Evolutionary conservation across 1,284 basidiomycete species (phyloP), one percentile per base, ranked within the genome.

Genomic region (Tylopilus sp.): DNA sequence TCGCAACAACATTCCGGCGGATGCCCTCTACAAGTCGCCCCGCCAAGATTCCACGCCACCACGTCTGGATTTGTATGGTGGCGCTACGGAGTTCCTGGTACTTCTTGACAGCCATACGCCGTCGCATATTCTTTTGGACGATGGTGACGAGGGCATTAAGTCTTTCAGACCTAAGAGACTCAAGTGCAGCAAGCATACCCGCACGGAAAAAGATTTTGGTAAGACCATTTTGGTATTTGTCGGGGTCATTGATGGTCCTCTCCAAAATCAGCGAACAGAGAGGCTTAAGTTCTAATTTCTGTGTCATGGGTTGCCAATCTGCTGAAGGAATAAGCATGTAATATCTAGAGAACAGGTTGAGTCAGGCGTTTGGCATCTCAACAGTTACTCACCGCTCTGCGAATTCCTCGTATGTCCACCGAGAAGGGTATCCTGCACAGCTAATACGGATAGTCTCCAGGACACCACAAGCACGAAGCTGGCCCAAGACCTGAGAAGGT

Each of bases 191-290:
- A 36, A 99, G 86, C 91, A 99, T 97, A 57, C 97, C 97, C 11
- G 97, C 94, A 47, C 97, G 85, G 82, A 99, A 99, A 76, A 99
- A 99, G 63, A 99, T 97, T 74, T 99, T 99, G 30, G 92, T 97
- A 21, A 95, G 78, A 59, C 97, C 97, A 60, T 88, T 84, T 72
- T 99, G 97, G 70, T 97, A 97, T 76, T 97, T 97, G 75, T 97
- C 92, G 21, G 87, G 79, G 58, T 99, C 96, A 36, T 86, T 86
- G 64, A 97, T 89, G 0, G 92, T 95, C 58, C 80, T 84, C 52
- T 86, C 79, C 30, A 99, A 76, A 57, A 99, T 96, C 48, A 84
- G 75, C 8, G 84, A 80, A 64, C 96, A 97, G n/a, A 99, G 80
- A 6, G 76, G 75, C 57, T 81, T 83, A 46, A 96, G 78, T 59